phyloP scores from a whole-genome alignment of 306 rosid species.

The Medicago lupulina region DNA sequence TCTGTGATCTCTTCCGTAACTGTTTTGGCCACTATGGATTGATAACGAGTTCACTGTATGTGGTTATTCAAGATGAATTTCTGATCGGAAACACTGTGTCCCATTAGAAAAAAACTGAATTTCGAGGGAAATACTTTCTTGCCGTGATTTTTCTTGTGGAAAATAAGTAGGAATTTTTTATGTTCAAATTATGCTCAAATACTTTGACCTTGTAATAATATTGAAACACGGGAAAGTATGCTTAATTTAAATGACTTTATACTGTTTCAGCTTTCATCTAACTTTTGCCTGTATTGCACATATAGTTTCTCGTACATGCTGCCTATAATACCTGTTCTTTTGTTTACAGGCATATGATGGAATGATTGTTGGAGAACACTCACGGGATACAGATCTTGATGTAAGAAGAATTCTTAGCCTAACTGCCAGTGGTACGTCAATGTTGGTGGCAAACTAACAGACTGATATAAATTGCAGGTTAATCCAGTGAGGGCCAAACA shows the following conservation, averaged over 20 bases:
- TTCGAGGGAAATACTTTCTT: constrained; percentile 12
- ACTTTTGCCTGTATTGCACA: constrained; percentile 31
- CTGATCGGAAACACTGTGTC: no score
- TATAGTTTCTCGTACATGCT: constrained; percentile 11
- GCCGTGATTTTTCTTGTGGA: constrained; percentile 27
- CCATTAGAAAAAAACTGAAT: not conserved
- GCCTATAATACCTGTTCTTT: constrained; percentile 34
- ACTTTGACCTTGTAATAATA: constrained; percentile 27
- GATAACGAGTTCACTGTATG: constrained; percentile 6
- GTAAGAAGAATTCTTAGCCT: constrained; percentile 52
- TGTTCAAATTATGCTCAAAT: constrained; percentile 3
- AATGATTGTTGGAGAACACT: constrained; percentile 95
- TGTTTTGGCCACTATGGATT: constrained; percentile 34
- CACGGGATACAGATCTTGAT: constrained; percentile 91
- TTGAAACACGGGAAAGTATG: constrained; percentile 3
- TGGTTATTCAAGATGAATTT: constrained; percentile 6
- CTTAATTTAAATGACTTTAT: constrained; percentile 5
- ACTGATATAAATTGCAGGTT: constrained; percentile 57
- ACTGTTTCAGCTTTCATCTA: constrained; percentile 29
- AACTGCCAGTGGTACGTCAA: constrained; percentile 26
- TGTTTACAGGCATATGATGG: constrained; percentile 89
- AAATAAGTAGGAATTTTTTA: no score
- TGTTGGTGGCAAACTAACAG: constrained; percentile 37
- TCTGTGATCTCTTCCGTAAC: not conserved
- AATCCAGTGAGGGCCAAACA: constrained; percentile 84